These are phyloP conservation scores for Corinectria fuckeliana DNA, from an alignment of 2,329 filamentous ascomycete species.

Conservation along the genomic window DNA sequence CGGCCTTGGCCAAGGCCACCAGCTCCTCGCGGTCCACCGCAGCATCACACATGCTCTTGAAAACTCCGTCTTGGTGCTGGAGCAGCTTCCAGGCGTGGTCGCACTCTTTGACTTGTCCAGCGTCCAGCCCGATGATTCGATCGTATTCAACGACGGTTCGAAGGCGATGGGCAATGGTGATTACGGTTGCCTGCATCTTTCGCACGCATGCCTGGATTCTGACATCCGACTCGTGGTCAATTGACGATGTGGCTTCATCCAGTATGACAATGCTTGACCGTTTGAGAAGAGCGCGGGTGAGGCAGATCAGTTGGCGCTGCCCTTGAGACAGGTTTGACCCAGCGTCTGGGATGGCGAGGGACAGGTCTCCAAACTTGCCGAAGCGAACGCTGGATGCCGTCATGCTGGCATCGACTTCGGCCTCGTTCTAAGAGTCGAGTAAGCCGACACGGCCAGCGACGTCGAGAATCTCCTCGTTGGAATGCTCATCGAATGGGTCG, in stretches of 20 bases:
- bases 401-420: conserved; percentile 62
- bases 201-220: conserved; percentile 91
- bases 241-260: conserved; percentile 91
- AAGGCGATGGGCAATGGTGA: conserved; percentile 92
- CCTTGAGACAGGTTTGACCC: conserved; percentile 95
- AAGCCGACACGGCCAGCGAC: no score
- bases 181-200: conserved; percentile 81
- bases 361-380: conserved; percentile 85
- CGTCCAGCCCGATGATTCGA: no score
- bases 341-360: conserved; percentile 90
- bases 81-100: no score
- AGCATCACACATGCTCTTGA: no score
- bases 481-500: conserved; percentile 80
- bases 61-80: no score
- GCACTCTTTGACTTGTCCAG: no score
- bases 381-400: no score
- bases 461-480: conserved; percentile 75
- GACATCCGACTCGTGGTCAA: conserved; percentile 96
- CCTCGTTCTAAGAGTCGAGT: conserved; percentile 71
- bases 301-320: conserved; percentile 92
- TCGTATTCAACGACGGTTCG: conserved; percentile 94
- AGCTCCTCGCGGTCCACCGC: no score
- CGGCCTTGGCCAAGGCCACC: no score
- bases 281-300: conserved; percentile 88
- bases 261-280: conserved; percentile 92